Evolutionary conservation across 2,329 filamentous ascomycete species (phyloP), one percentile per base, ranked within the genome.

Genomic region (Triangularia verruculosa): DNA sequence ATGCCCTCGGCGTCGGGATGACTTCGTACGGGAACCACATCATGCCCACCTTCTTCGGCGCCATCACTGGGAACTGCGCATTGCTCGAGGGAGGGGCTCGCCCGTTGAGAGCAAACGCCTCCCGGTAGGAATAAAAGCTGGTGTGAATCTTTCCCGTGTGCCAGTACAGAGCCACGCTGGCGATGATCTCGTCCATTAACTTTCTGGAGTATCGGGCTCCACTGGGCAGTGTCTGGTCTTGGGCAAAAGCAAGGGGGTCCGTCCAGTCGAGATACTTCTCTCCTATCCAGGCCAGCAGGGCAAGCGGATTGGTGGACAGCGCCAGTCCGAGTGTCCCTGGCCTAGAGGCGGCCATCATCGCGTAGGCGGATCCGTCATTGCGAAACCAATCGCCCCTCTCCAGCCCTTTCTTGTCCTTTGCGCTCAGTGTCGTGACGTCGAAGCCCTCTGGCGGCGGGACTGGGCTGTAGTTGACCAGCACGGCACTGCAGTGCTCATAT

Each of bases 211-310:
- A 65, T 20, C 25, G n/a, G 9, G 17, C 59, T 2, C 56, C 57
- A 8, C 39, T 53, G 17, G 25, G 17, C 34, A 59, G 56, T 20
- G 30, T 52, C 9, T 27, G 51, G 17, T 63, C 56, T 25, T 24
- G 59, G 2, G 64, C 60, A 43, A 64, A 47, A 58, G 67, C 0
- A 17, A 72, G 70, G 3, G 74, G 69, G 64, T 86, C 83, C 1
- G 75, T 75, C 83, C 83, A 87, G 4, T 78, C 79, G 0, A 83
- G 72, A 62, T 83, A 82, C 70, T 86, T 86, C 67, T 87, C 84
- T 3, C 80, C 82, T 25, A 86, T 77, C 77, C 86, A 89, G 6
- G 81, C 78, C 1, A 89, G 76, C 20, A 88, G 70, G 0, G 84
- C 82, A 1, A 88, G 65, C 0, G 86, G 86, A 32, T 76, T 85